Conservation (phyloP, 169 alveolate species). For the Cryptosporidium viatorum region DNA sequence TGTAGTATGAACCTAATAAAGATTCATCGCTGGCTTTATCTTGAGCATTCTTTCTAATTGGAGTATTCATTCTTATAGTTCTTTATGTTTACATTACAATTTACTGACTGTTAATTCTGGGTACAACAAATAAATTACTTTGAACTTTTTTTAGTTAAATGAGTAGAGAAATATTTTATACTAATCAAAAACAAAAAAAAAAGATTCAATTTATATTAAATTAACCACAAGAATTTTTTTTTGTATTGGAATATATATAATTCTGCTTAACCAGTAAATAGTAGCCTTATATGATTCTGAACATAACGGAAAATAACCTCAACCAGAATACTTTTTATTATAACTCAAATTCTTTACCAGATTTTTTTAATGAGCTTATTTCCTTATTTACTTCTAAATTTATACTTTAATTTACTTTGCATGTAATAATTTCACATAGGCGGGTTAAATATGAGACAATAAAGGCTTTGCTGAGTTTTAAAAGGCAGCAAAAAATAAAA, state of each 20-base stretch:
- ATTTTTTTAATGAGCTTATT: not conserved
- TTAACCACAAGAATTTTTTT: not conserved
- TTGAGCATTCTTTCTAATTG: not conserved
- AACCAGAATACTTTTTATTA: not conserved
- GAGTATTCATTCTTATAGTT: slow-evolving; percentile 1
- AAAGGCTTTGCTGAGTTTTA: not conserved
- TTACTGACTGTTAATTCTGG: not conserved
- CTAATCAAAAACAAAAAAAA: too few relatives aligned
- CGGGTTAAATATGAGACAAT: not conserved
- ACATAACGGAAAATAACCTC: not conserved
- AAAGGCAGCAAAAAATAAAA: not conserved
- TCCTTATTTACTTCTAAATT: not conserved
- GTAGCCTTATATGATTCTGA: not conserved
- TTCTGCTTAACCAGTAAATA: not conserved
- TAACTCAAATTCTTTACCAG: not conserved
- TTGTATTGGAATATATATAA: not conserved
- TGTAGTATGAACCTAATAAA: slow-evolving; percentile 39
- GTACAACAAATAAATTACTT: not conserved
- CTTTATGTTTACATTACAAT: not conserved
- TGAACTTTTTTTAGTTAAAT: not conserved
- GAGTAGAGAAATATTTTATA: not conserved
- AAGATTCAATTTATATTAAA: not conserved
- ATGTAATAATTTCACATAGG: not conserved
- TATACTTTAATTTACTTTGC: slow-evolving; percentile 1
- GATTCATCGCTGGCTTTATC: not conserved